A percentile compares a stretch with the other conserved stretches of the same genome.
phyloP scores from a whole-genome alignment of 2,329 filamentous ascomycete species.

The Colletotrichum scovillei region DNA sequence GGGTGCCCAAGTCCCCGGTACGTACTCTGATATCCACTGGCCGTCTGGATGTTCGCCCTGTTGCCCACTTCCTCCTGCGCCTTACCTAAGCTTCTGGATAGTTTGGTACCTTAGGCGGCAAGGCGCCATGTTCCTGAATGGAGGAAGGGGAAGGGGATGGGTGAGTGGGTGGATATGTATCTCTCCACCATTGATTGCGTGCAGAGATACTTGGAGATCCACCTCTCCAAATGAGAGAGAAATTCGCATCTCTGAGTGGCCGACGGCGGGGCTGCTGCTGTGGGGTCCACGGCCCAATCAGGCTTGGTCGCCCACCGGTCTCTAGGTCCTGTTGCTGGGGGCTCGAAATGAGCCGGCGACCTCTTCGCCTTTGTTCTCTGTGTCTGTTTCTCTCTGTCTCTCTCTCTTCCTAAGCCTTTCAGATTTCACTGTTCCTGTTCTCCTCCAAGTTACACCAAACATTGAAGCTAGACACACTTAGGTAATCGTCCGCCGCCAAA shows the following conservation, averaged over 20 bases:
- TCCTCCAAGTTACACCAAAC: too few relatives aligned
- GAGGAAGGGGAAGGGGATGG: background rate
- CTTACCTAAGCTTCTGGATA: background rate
- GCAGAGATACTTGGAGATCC: slow-evolving; percentile 8
- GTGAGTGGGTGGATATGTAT: slow-evolving; percentile 1
- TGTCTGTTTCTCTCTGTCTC: background rate
- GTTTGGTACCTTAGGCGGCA: slow-evolving; percentile 1
- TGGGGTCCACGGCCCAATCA: slow-evolving; percentile 2
- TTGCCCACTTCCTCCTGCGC: background rate
- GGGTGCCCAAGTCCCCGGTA: background rate
- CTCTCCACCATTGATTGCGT: background rate
- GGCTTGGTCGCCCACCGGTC: slow-evolving; percentile 21
- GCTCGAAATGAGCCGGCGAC: slow-evolving; percentile 21
- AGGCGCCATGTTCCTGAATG: background rate
- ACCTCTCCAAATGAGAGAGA: slow-evolving; percentile 5
- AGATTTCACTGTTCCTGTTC: background rate
- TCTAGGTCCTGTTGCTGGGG: background rate
- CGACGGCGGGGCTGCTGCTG: background rate
- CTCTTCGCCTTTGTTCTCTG: background rate
- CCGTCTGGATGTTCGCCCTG: background rate
- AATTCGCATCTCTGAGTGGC: slow-evolving; percentile 9
- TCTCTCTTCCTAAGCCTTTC: background rate
- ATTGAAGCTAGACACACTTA: background rate
- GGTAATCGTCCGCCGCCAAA: background rate
- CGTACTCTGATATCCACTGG: background rate